Evolutionary conservation across 257 asterid species (phyloP).

Genomic region (Solanum ossicruentum): DNA sequence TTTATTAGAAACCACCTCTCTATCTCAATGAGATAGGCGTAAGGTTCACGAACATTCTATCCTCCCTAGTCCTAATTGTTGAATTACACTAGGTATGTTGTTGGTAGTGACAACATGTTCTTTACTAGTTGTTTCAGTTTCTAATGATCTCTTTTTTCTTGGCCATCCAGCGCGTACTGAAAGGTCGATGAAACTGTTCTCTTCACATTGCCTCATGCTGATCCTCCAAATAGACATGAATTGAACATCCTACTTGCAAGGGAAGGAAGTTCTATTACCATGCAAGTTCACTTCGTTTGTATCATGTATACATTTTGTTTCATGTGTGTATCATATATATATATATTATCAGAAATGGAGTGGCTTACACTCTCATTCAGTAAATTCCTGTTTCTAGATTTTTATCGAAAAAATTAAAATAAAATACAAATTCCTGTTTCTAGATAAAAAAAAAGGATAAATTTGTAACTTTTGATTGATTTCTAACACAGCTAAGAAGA

Average conservation of each 20-base stretch:
- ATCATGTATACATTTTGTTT: not conserved
- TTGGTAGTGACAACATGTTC: not conserved
- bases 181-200: not conserved
- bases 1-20: not conserved
- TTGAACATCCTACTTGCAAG: not conserved
- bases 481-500: not conserved
- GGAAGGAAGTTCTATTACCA: not conserved
- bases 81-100: not conserved
- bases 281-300: not conserved
- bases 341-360: not conserved
- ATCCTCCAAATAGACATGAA: not conserved
- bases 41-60: not conserved
- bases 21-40: not conserved
- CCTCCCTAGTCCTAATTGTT: not conserved
- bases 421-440: not conserved
- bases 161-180: not conserved
- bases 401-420: too few species aligned
- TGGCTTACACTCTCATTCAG: not conserved
- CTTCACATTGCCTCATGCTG: not conserved
- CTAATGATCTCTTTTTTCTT: not conserved
- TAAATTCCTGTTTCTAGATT: not conserved
- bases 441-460: too few species aligned
- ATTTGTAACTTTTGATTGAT: not conserved
- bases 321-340: not conserved
- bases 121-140: not conserved